These are phyloP conservation scores for Ophiostoma quercus DNA, from an alignment of 2,329 filamentous ascomycete genomes.

Conservation along the genomic window DNA sequence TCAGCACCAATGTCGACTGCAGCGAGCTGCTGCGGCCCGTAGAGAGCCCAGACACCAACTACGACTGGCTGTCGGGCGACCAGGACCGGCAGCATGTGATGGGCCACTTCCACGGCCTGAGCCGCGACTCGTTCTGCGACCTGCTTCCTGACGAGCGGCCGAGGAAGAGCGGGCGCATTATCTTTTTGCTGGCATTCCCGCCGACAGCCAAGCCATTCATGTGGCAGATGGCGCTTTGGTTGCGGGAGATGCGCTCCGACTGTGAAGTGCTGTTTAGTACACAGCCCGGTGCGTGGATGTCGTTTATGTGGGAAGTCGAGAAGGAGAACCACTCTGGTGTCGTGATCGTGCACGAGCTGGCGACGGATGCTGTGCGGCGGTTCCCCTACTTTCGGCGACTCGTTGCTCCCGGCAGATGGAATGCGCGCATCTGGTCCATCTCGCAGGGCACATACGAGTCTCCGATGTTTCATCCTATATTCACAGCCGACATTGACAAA, in stretches of 20 bases:
- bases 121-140: slow-evolving; percentile 32
- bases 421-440: slow-evolving; percentile 39
- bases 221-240: slow-evolving; percentile 42
- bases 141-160: slow-evolving; percentile 6
- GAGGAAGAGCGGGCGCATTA: not conserved
- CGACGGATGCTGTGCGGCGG: slow-evolving; percentile 36
- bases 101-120: slow-evolving; percentile 30
- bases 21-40: slow-evolving; percentile 25
- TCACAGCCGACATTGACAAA: not conserved
- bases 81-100: slow-evolving; percentile 28
- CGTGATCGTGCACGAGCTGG: slow-evolving; percentile 45
- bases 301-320: slow-evolving; percentile 36
- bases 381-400: slow-evolving; percentile 38
- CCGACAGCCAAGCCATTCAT: slow-evolving; percentile 34
- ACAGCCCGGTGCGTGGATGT: slow-evolving; percentile 43
- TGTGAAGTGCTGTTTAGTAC: slow-evolving; percentile 42
- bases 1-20: slow-evolving; percentile 32
- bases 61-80: not conserved
- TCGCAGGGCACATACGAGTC: slow-evolving; percentile 33
- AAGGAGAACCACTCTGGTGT: slow-evolving; percentile 29
- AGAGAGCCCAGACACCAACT: not conserved
- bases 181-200: slow-evolving; percentile 48
- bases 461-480: slow-evolving; percentile 34
- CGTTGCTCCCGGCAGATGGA: slow-evolving; percentile 28
- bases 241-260: slow-evolving; percentile 37